A percentile compares a stretch with the other conserved stretches of the same genome.
Conservation (phyloP, 2,329 filamentous ascomycete genomes). For the Phaeosphaeriaceae sp. region DNA sequence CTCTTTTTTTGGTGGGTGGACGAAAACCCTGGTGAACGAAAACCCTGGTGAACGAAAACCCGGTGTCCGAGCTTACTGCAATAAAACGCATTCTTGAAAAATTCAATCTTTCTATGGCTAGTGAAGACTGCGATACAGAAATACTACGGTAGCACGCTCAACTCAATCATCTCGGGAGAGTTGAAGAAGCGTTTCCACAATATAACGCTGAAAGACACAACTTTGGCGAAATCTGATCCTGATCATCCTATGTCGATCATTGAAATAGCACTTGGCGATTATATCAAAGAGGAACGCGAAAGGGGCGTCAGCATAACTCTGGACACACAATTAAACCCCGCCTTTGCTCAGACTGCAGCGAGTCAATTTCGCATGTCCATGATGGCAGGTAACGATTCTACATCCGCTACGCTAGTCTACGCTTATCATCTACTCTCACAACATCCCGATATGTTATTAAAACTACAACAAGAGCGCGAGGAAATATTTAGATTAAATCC, state of each 20-base stretch:
- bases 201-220: too few relatives aligned
- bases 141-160: too few relatives aligned
- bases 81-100: too few relatives aligned
- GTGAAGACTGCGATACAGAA: too few relatives aligned
- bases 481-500: conserved; percentile 31
- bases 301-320: not conserved
- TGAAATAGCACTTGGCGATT: conserved; percentile 12
- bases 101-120: too few relatives aligned
- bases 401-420: conserved; percentile 35
- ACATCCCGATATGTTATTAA: conserved; percentile 26
- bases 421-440: conserved; percentile 24
- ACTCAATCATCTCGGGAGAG: too few relatives aligned
- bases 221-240: too few relatives aligned
- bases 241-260: conserved; percentile 5
- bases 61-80: too few relatives aligned
- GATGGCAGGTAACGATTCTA: conserved; percentile 42
- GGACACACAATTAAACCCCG: conserved; percentile 8
- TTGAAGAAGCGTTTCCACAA: too few relatives aligned
- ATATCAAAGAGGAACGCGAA: conserved; percentile 3
- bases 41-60: too few relatives aligned
- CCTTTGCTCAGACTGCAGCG: conserved; percentile 22
- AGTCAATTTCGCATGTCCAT: conserved; percentile 40
- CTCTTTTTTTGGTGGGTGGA: too few relatives aligned
- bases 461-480: conserved; percentile 37
- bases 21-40: too few relatives aligned